Percentiles rank a stretch among this genome's conserved stretches.
These are phyloP conservation scores for Pyronema omphalodes DNA, from an alignment of 495 filamentous ascomycete genomes.

Conservation along the genomic window DNA sequence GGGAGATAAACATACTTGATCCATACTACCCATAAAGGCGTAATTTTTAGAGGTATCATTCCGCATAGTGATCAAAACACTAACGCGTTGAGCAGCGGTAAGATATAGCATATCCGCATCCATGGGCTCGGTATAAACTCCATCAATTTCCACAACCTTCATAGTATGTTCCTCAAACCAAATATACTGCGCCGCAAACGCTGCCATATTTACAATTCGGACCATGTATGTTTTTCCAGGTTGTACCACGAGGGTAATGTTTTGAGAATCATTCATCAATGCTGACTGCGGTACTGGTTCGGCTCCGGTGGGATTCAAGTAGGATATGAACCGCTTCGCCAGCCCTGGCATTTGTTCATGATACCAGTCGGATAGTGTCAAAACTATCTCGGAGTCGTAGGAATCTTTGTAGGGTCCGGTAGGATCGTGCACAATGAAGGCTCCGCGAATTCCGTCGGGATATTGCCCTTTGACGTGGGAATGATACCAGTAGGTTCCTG, in stretches of 20 bases:
- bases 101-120: conserved; percentile 46
- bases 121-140: conserved; percentile 38
- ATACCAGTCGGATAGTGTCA: conserved; percentile 55
- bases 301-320: conserved; percentile 38
- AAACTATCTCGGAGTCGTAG: conserved; percentile 47
- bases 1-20: conserved; percentile 31
- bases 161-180: conserved; percentile 59
- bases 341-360: conserved; percentile 42
- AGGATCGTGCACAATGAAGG: conserved; percentile 53
- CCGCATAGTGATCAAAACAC: conserved; percentile 47
- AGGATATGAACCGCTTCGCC: conserved; percentile 37
- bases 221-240: conserved; percentile 68
- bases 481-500: conserved; percentile 73
- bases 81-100: conserved; percentile 50
- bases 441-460: conserved; percentile 55
- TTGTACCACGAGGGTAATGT: conserved; percentile 39
- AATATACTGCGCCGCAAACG: conserved; percentile 48
- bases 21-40: conserved; percentile 45
- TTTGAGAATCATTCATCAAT: conserved; percentile 48
- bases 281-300: conserved; percentile 50
- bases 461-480: conserved; percentile 52
- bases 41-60: conserved; percentile 47
- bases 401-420: conserved; percentile 37
- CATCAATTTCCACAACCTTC: conserved; percentile 37
- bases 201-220: conserved; percentile 56